These are phyloP conservation scores for Platismatia glauca DNA, from an alignment of 495 filamentous ascomycete genomes.

Conservation along the genomic window DNA sequence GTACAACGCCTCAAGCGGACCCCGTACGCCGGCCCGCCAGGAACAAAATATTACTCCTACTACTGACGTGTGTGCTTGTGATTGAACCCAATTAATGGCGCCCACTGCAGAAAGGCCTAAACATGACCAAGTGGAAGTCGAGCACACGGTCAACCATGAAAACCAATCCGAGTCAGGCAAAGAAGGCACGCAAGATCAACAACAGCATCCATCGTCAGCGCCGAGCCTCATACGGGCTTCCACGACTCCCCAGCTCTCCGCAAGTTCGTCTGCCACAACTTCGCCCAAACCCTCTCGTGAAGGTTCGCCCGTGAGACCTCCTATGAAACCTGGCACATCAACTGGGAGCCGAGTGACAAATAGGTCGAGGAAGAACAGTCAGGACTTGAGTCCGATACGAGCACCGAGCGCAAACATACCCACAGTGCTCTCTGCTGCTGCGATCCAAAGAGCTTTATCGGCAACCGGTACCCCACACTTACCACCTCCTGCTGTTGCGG, in stretches of 20 bases:
- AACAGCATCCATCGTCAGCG: slow-evolving; percentile 9
- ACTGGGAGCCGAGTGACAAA: slow-evolving; percentile 31
- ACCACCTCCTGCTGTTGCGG: slow-evolving; percentile 42
- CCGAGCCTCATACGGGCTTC: slow-evolving; percentile 23
- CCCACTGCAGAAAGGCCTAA: slow-evolving; percentile 16
- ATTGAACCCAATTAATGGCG: slow-evolving; percentile 11
- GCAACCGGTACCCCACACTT: slow-evolving; percentile 52
- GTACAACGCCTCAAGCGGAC: neutral
- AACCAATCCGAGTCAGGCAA: neutral
- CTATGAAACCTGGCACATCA: slow-evolving; percentile 26
- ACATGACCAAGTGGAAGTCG: slow-evolving; percentile 8
- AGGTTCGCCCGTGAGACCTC: slow-evolving; percentile 38
- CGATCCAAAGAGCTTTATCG: slow-evolving; percentile 56
- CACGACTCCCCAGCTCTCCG: slow-evolving; percentile 29
- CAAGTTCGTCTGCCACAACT: slow-evolving; percentile 32
- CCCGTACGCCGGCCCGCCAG: neutral
- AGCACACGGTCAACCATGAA: neutral
- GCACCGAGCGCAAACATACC: slow-evolving; percentile 38
- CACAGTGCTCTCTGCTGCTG: slow-evolving; percentile 47
- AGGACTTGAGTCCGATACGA: slow-evolving; percentile 61
- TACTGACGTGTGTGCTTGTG: slow-evolving; percentile 4
- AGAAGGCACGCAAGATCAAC: slow-evolving; percentile 6
- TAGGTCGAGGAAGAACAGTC: slow-evolving; percentile 59
- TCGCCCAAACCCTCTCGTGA: slow-evolving; percentile 45
- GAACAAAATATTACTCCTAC: neutral